phyloP scores from a whole-genome alignment of 495 filamentous ascomycete species.

The Aspergillus biplanus region DNA sequence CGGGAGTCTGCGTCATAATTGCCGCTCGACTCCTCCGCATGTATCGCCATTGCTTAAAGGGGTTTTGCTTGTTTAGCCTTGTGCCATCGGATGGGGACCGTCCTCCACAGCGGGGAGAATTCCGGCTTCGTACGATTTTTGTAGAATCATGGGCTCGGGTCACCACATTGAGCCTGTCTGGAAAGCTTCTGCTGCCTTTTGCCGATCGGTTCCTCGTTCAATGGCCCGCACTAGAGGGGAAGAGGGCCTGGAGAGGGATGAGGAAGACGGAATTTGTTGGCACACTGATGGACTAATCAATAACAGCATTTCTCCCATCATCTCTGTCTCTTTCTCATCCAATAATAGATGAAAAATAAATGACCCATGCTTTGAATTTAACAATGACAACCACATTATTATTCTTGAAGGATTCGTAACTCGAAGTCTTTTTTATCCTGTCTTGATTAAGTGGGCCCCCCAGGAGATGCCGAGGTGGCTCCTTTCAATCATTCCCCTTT shows the following conservation, averaged over 20 bases:
- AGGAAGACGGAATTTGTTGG: conserved; percentile 48
- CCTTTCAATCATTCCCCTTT: neutral
- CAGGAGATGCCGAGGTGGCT: neutral
- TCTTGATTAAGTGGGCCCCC: neutral
- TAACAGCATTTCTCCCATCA: neutral
- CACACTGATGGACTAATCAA: conserved; percentile 48
- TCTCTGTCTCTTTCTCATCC: neutral
- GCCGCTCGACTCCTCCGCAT: conserved; percentile 71
- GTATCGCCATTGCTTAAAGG: conserved; percentile 31
- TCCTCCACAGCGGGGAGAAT: conserved; percentile 21
- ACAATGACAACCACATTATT: neutral
- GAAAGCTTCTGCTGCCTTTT: conserved; percentile 66
- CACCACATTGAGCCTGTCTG: conserved; percentile 76
- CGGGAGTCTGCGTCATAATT: conserved; percentile 75
- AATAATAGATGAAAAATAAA: neutral
- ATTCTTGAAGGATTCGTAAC: neutral
- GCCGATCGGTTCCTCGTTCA: conserved; percentile 77
- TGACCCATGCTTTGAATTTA: neutral
- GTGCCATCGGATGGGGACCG: neutral
- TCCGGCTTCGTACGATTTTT: conserved; percentile 73
- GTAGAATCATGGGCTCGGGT: conserved; percentile 92
- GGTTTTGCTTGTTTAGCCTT: conserved; percentile 8
- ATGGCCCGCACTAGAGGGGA: conserved; percentile 62
- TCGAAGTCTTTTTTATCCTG: neutral
- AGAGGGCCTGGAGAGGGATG: conserved; percentile 46